Conservation (phyloP, 2,329 filamentous ascomycete genomes). For the Calonectria henricotiae region DNA sequence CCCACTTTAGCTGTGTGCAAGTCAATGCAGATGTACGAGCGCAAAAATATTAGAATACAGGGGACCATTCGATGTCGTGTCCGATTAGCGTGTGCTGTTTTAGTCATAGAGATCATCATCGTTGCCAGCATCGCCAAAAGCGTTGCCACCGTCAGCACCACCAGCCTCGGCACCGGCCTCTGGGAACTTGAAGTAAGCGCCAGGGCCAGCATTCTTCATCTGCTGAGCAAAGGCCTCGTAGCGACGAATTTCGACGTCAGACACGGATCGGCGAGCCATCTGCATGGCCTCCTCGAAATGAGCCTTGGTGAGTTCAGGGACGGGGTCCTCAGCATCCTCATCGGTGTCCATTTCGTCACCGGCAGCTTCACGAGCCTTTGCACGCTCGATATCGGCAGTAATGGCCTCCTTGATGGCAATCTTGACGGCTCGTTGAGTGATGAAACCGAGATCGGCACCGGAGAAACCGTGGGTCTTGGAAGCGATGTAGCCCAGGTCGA, state of each 20-base stretch:
- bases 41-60: slow-evolving; percentile 68
- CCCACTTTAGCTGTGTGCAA: slow-evolving; percentile 40
- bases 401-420: slow-evolving; percentile 99
- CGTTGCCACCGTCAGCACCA: slow-evolving; percentile 72
- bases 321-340: slow-evolving; percentile 90
- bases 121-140: slow-evolving; percentile 89
- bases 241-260: slow-evolving; percentile 95
- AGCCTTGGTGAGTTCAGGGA: slow-evolving; percentile 94
- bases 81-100: slow-evolving; percentile 52
- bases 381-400: slow-evolving; percentile 87
- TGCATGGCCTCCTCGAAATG: slow-evolving; percentile 99
- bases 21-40: slow-evolving; percentile 57
- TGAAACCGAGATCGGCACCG: slow-evolving; percentile 98
- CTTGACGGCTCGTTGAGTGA: slow-evolving; percentile 99
- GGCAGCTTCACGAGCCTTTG: slow-evolving; percentile 89
- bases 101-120: slow-evolving; percentile 99
- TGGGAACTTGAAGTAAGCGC: slow-evolving; percentile 98
- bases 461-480: slow-evolving; percentile 99
- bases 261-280: slow-evolving; percentile 92
- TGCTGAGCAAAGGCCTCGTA: slow-evolving; percentile 99
- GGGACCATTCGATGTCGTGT: slow-evolving; percentile 48
- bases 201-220: slow-evolving; percentile 98
- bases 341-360: slow-evolving; percentile 81
- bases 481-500: slow-evolving; percentile 93
- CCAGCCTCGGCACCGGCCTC: slow-evolving; percentile 77